These are phyloP conservation scores for Sechiopsis laciniata DNA, from an alignment of 306 rosid genomes.

Conservation along the genomic window DNA sequence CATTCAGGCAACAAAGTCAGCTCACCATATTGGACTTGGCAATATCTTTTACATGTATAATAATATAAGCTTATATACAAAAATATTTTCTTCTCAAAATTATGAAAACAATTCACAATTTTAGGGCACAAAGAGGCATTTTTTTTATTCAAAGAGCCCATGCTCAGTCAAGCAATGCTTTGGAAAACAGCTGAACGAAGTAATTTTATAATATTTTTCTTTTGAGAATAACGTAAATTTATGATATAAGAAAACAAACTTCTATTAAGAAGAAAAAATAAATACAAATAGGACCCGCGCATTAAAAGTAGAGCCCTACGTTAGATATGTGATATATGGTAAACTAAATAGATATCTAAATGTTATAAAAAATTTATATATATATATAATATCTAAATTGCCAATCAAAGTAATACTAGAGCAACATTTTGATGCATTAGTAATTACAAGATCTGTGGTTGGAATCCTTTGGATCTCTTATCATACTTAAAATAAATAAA, in stretches of 20 bases:
- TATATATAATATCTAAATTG: no score
- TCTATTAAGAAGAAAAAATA: not conserved
- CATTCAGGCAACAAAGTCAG: not conserved
- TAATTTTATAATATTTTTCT: no score
- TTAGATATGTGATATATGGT: not conserved
- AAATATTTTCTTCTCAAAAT: not conserved
- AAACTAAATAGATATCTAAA: not conserved
- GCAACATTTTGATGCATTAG: no score
- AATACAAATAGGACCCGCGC: not conserved
- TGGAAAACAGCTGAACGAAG: not conserved
- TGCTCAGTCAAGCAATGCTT: not conserved
- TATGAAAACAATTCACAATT: not conserved
- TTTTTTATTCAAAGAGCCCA: not conserved
- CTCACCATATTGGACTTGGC: not conserved
- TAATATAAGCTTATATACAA: not conserved
- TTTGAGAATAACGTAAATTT: not conserved
- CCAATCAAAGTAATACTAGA: no score
- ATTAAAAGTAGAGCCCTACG: not conserved
- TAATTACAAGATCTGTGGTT: no score
- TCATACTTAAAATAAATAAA: no score
- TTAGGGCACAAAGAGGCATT: not conserved
- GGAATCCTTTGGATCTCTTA: no score
- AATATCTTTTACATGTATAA: not conserved
- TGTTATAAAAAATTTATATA: no score
- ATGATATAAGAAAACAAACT: not conserved